Percentiles rank a stretch among this genome's conserved stretches.
Evolutionary conservation across 768 basidiomycete species (phyloP).

Genomic region (Suillus luteus): DNA sequence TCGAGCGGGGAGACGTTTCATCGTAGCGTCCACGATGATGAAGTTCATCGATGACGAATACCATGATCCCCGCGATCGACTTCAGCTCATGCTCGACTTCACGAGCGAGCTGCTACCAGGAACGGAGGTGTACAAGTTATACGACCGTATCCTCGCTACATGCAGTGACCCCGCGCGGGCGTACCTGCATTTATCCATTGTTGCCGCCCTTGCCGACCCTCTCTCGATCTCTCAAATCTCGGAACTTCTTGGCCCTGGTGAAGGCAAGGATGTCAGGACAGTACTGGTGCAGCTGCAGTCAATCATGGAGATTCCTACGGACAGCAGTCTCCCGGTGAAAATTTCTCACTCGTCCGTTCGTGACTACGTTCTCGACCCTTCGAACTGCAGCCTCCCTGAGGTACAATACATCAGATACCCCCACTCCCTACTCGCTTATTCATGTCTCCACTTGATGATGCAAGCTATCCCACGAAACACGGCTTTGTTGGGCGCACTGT

Average conservation of each 20-base stretch:
- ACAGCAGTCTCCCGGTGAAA: background rate
- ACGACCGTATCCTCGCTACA: background rate
- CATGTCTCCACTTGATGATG: background rate
- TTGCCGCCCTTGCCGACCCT: background rate
- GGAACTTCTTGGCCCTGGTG: constrained; percentile 1
- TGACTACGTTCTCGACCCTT: background rate
- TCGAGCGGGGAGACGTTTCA: background rate
- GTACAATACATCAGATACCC: background rate
- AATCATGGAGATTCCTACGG: background rate
- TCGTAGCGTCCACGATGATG: background rate
- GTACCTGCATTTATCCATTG: background rate
- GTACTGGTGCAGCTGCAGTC: background rate
- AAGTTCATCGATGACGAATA: background rate
- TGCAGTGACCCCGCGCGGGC: background rate
- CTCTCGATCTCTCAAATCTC: background rate
- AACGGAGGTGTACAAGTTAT: background rate
- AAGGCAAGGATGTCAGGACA: background rate
- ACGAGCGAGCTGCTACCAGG: background rate
- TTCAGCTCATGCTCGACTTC: background rate
- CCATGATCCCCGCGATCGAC: background rate
- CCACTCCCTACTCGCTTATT: background rate
- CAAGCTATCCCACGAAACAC: background rate
- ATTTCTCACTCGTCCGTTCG: background rate
- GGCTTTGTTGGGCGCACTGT: background rate
- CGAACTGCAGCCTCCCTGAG: background rate